Conservation (phyloP, 2,329 filamentous ascomycete species). For the Penicillium sclerotiorum region DNA sequence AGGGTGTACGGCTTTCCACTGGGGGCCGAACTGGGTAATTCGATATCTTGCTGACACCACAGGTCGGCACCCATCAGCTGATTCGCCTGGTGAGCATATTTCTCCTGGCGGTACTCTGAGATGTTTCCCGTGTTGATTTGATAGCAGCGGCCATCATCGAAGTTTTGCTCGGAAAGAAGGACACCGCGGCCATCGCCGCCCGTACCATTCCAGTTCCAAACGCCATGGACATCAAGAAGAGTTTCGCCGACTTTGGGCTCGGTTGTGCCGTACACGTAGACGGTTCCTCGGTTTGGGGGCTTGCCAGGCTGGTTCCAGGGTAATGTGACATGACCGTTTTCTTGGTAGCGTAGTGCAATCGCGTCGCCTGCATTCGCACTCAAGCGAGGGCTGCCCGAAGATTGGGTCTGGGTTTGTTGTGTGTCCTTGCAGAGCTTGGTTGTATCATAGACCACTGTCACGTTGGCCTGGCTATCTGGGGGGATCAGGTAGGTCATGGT, state of each 20-base stretch:
- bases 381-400: slow-evolving; percentile 64
- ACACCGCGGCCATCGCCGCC: slow-evolving; percentile 78
- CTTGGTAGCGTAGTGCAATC: slow-evolving; percentile 68
- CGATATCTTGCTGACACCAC: slow-evolving; percentile 79
- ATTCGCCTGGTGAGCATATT: slow-evolving; percentile 57
- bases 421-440: slow-evolving; percentile 65
- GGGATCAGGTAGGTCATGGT: slow-evolving; percentile 68
- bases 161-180: slow-evolving; percentile 76
- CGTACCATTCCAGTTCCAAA: slow-evolving; percentile 77
- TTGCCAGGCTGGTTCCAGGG: slow-evolving; percentile 61
- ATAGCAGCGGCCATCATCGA: slow-evolving; percentile 89
- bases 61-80: slow-evolving; percentile 61
- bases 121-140: slow-evolving; percentile 68
- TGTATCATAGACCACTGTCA: slow-evolving; percentile 51
- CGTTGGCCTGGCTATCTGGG: slow-evolving; percentile 50
- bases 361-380: slow-evolving; percentile 61
- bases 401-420: slow-evolving; percentile 64
- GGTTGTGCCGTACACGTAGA: slow-evolving; percentile 73
- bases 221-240: slow-evolving; percentile 66
- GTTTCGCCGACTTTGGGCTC: slow-evolving; percentile 62
- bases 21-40: slow-evolving; percentile 69
- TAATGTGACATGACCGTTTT: slow-evolving; percentile 75
- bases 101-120: slow-evolving; percentile 59
- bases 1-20: slow-evolving; percentile 71
- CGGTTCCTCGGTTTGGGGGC: slow-evolving; percentile 67